Evolutionary conservation across 2,329 filamentous ascomycete species (phyloP).

Genomic region (Aspergillus carbonarius): DNA sequence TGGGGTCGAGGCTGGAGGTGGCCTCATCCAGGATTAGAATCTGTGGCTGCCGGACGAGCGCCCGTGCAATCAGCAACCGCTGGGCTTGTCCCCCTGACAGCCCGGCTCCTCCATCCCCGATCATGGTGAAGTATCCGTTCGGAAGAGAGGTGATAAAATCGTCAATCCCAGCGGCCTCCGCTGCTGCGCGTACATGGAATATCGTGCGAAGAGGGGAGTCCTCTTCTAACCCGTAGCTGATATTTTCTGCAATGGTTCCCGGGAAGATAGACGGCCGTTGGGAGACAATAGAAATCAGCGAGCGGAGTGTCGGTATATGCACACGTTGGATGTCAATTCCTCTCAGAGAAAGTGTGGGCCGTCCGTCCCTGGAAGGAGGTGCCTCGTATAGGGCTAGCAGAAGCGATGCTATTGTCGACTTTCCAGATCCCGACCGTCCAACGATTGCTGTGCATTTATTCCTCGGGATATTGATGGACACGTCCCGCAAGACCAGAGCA

Average conservation of each 20-base stretch:
- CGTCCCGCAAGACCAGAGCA: slow-evolving; percentile 57
- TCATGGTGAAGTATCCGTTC: slow-evolving; percentile 66
- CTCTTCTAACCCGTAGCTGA: slow-evolving; percentile 70
- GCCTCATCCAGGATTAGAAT: slow-evolving; percentile 84
- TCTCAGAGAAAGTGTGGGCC: slow-evolving; percentile 52
- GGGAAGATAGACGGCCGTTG: slow-evolving; percentile 65
- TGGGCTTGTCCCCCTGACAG: slow-evolving; percentile 83
- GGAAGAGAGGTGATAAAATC: slow-evolving; percentile 74
- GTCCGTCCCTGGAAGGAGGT: slow-evolving; percentile 19
- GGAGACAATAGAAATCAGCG: slow-evolving; percentile 58
- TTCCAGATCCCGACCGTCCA: slow-evolving; percentile 83
- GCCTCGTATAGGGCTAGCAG: slow-evolving; percentile 68
- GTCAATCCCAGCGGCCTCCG: slow-evolving; percentile 62
- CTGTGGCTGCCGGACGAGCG: slow-evolving; percentile 67
- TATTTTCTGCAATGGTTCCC: slow-evolving; percentile 51
- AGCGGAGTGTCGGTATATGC: slow-evolving; percentile 61
- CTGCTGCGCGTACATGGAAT: slow-evolving; percentile 55
- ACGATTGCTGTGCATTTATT: slow-evolving; percentile 75
- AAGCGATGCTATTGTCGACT: slow-evolving; percentile 77
- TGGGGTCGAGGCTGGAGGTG: slow-evolving; percentile 74
- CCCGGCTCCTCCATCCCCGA: slow-evolving; percentile 73
- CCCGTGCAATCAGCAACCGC: slow-evolving; percentile 75
- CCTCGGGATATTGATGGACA: slow-evolving; percentile 65
- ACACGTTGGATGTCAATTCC: slow-evolving; percentile 58
- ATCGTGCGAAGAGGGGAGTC: slow-evolving; percentile 52